These are phyloP conservation scores for Podaxis sp. DNA, from an alignment of 768 basidiomycete genomes.

Conservation along the genomic window DNA sequence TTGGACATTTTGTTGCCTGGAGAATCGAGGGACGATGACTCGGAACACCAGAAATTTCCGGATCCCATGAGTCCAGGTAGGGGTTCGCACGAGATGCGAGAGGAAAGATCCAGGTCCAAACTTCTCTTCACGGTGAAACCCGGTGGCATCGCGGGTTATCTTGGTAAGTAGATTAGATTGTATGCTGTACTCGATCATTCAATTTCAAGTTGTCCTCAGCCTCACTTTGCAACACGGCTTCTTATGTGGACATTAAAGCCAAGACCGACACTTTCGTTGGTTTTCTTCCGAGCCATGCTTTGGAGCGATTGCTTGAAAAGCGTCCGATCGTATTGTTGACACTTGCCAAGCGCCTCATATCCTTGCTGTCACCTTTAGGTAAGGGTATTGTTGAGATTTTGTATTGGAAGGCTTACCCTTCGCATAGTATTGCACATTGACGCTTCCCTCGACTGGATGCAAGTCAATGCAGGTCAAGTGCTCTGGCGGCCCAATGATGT, in stretches of 20 bases:
- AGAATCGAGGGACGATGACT: slow-evolving; percentile 28
- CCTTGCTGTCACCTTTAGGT: slow-evolving; percentile 91
- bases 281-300: slow-evolving; percentile 82
- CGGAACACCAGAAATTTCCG: slow-evolving; percentile 22
- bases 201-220: slow-evolving; percentile 44
- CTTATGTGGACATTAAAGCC: slow-evolving; percentile 95
- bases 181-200: slow-evolving; percentile 8
- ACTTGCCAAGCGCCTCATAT: slow-evolving; percentile 93
- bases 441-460: slow-evolving; percentile 97
- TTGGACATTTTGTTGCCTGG: slow-evolving; percentile 84
- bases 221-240: slow-evolving; percentile 86
- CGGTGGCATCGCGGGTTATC: slow-evolving; percentile 96
- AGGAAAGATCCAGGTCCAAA: slow-evolving; percentile 52
- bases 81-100: slow-evolving; percentile 21
- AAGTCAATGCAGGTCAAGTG: slow-evolving; percentile 93
- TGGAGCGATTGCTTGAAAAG: slow-evolving; percentile 90
- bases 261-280: slow-evolving; percentile 99
- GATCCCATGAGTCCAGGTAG: slow-evolving; percentile 17
- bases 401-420: neutral
- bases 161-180: slow-evolving; percentile 52
- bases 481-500: slow-evolving; percentile 88
- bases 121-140: slow-evolving; percentile 94
- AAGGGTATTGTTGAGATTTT: slow-evolving; percentile 20
- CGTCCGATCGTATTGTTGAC: slow-evolving; percentile 95
- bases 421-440: slow-evolving; percentile 89